Percentiles rank a stretch among this genome's conserved stretches.
These are phyloP conservation scores for Apophysomyces ossiformis DNA, from an alignment of 371 early-diverging fungal species.

Conservation along the genomic window DNA sequence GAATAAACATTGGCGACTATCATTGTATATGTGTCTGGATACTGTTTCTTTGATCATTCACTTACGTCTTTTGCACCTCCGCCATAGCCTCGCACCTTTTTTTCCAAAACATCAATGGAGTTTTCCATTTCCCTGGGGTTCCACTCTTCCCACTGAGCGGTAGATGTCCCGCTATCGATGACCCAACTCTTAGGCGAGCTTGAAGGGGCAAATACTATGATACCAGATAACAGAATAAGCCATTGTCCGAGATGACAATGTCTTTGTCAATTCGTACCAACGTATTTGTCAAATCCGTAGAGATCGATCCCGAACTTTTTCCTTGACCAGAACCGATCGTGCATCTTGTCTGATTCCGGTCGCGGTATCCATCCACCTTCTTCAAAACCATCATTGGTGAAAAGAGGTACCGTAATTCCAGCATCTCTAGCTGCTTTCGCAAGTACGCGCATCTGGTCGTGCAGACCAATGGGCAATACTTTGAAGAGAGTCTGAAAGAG, in stretches of 20 bases:
- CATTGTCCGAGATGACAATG: background rate
- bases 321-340: constrained; percentile 28
- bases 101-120: constrained; percentile 69
- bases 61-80: constrained; percentile 66
- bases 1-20: constrained; percentile 76
- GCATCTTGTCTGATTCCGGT: constrained; percentile 41
- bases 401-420: constrained; percentile 81
- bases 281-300: constrained; percentile 84
- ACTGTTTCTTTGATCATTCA: background rate
- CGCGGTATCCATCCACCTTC: constrained; percentile 64
- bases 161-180: constrained; percentile 50
- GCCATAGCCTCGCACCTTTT: constrained; percentile 74
- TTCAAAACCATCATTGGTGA: constrained; percentile 84
- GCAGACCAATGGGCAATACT: constrained; percentile 73
- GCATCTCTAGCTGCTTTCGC: constrained; percentile 78
- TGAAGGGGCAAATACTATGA: constrained; percentile 65
- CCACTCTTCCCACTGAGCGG: constrained; percentile 67
- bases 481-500: constrained; percentile 66
- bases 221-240: background rate
- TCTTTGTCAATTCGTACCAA: constrained; percentile 49
- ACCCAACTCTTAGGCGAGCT: constrained; percentile 64
- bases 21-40: background rate
- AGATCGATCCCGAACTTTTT: constrained; percentile 75
- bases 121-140: constrained; percentile 58
- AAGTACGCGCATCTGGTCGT: constrained; percentile 83